phyloP scores from a whole-genome alignment of 441 rosid genomes.

The Adansonia madagascariensis region DNA sequence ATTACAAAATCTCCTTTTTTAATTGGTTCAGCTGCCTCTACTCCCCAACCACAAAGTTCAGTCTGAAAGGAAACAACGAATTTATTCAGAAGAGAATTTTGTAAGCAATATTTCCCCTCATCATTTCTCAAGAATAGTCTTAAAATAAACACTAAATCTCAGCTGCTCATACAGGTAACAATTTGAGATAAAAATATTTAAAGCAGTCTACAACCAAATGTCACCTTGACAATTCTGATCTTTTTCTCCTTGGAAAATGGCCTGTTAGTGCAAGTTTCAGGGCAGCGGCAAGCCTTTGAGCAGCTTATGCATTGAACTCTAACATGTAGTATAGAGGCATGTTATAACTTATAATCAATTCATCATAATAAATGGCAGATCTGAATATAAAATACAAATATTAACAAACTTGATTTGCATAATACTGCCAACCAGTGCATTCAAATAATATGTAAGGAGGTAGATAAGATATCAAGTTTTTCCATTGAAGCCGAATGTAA shows the following conservation, averaged over 20 bases:
- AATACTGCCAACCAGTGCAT: background rate
- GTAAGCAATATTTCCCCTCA: background rate
- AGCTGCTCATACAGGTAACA: background rate
- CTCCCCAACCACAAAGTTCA: constrained; percentile 95
- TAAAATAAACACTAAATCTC: constrained; percentile 5
- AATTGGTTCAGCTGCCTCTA: constrained; percentile 81
- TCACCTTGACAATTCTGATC: constrained; percentile 80
- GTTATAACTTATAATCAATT: background rate
- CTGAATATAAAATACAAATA: background rate
- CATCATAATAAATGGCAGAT: background rate
- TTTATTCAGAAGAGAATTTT: constrained; percentile 20
- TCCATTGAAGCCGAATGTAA: background rate
- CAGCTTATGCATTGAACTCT: constrained; percentile 95
- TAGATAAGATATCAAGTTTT: background rate
- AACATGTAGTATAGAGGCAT: background rate
- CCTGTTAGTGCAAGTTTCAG: constrained; percentile 84
- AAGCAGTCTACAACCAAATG: background rate
- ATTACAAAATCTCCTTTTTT: constrained; percentile 75
- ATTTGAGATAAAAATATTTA: background rate
- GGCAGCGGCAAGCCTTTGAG: constrained; percentile 82
- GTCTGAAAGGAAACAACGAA: constrained; percentile 56
- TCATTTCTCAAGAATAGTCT: constrained; percentile 10
- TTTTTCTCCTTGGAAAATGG: constrained; percentile 93
- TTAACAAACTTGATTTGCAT: background rate
- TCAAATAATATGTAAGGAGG: background rate